A percentile compares a stretch with the other conserved stretches of the same genome.
Conservation (phyloP, 768 basidiomycete species). For the Daedaleopsis sinensis region DNA sequence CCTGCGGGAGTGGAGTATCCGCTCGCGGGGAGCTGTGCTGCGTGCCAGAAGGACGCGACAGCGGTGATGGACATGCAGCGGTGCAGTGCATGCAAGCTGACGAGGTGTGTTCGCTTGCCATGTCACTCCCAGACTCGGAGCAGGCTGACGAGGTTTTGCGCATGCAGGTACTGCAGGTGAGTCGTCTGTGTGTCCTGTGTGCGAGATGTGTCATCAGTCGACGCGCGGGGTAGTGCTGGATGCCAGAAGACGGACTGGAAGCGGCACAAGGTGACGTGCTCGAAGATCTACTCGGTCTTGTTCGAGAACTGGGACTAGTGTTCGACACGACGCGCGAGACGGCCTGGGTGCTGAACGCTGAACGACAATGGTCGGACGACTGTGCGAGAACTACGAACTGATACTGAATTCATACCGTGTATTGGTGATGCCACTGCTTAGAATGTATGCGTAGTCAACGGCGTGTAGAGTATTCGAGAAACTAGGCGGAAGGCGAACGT, state of each 20-base stretch:
- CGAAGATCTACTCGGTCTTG: neutral
- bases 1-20: slow-evolving; percentile 4
- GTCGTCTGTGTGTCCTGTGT: neutral
- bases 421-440: too few species aligned
- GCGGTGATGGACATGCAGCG: neutral
- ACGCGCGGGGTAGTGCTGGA: neutral
- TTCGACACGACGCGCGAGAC: too few species aligned
- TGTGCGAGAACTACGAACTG: too few species aligned
- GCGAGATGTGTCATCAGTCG: neutral
- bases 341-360: neutral
- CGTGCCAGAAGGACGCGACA: slow-evolving; percentile 19
- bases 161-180: slow-evolving; percentile 20
- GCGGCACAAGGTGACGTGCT: slow-evolving; percentile 14
- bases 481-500: too few species aligned
- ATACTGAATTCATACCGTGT: too few species aligned
- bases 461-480: too few species aligned
- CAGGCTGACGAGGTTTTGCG: neutral
- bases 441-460: too few species aligned
- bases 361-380: too few species aligned
- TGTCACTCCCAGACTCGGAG: neutral
- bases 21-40: slow-evolving; percentile 18
- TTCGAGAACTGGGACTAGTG: neutral
- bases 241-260: slow-evolving; percentile 24
- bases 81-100: slow-evolving; percentile 20
- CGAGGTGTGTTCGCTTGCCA: slow-evolving; percentile 5